Percentiles rank a stretch among this genome's conserved stretches.
phyloP scores from a whole-genome alignment of 352 stramenopile genomes.

The Globisporangium echinulatum region DNA sequence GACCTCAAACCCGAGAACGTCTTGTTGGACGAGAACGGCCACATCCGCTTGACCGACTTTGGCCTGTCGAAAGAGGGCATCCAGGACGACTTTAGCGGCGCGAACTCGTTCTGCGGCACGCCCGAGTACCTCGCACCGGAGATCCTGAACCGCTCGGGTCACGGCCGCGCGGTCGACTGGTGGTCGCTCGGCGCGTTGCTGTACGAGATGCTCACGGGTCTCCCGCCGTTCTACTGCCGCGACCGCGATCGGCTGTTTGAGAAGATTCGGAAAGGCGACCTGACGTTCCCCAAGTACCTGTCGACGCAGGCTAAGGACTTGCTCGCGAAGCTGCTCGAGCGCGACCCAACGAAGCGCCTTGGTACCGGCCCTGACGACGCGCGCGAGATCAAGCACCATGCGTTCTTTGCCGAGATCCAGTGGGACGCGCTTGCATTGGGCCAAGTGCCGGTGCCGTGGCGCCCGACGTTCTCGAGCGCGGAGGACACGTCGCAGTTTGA shows the following conservation, averaged over 20 bases:
- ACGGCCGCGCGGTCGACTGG: conserved; percentile 97
- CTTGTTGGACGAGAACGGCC: conserved; percentile 92
- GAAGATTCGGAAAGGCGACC: conserved; percentile 93
- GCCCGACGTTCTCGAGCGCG: conserved; percentile 87
- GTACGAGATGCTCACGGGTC: conserved; percentile 78
- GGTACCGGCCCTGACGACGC: conserved; percentile 85
- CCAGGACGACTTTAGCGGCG: conserved; percentile 89
- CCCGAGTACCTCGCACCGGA: conserved; percentile 99
- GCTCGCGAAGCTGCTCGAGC: conserved; percentile 89
- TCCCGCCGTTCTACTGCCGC: conserved; percentile 92
- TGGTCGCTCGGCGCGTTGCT: conserved; percentile 92
- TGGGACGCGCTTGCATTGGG: conserved; percentile 57
- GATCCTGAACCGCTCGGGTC: conserved; percentile 95
- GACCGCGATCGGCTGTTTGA: conserved; percentile 96
- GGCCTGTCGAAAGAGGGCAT: conserved; percentile 89
- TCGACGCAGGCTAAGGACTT: conserved; percentile 79
- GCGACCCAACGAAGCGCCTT: conserved; percentile 91
- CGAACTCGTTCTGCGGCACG: conserved; percentile 97
- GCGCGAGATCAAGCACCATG: conserved; percentile 76
- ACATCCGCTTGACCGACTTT: conserved; percentile 98
- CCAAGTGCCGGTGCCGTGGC: conserved; percentile 86
- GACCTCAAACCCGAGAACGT: conserved; percentile 98
- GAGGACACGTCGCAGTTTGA: conserved; percentile 98
- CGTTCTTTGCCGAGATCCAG: conserved; percentile 77
- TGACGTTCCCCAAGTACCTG: conserved; percentile 95